Percentiles rank a stretch among this genome's conserved stretches.
phyloP scores from a whole-genome alignment of 768 basidiomycete genomes.

The Rubroboletus satanas region DNA sequence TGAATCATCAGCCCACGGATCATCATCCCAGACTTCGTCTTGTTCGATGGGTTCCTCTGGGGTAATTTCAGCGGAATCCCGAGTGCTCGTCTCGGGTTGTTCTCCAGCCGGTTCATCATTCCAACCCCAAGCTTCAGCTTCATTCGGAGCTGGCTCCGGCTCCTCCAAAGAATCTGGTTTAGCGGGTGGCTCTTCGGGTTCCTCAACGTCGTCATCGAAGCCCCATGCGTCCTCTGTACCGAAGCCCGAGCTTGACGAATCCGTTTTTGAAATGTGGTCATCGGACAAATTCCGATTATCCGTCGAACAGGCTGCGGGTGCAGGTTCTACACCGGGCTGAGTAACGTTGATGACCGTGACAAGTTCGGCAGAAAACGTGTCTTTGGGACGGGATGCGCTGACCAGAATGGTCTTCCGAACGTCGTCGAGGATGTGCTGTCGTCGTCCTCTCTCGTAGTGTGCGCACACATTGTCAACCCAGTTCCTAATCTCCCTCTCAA shows the following conservation, averaged over 20 bases:
- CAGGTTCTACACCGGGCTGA: background rate
- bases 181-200: constrained; percentile 16
- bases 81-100: constrained; percentile 25
- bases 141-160: constrained; percentile 41
- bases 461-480: constrained; percentile 68
- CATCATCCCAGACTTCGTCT: constrained; percentile 59
- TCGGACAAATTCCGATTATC: constrained; percentile 49
- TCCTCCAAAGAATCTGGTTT: constrained; percentile 19
- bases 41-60: constrained; percentile 35
- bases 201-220: constrained; percentile 45
- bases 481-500: constrained; percentile 52
- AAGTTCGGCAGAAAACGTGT: constrained; percentile 28
- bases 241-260: constrained; percentile 23
- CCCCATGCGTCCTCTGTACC: constrained; percentile 45
- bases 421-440: constrained; percentile 61
- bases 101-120: constrained; percentile 43
- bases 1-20: constrained; percentile 61
- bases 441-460: constrained; percentile 78
- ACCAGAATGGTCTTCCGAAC: constrained; percentile 53
- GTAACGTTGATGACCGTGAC: constrained; percentile 1
- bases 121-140: constrained; percentile 80
- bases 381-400: constrained; percentile 12
- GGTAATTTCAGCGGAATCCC: constrained; percentile 6
- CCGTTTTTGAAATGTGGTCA: constrained; percentile 26
- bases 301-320: constrained; percentile 13